Conservation (phyloP, 1,284 basidiomycete genomes). For the Apiotrichum montevideense region DNA sequence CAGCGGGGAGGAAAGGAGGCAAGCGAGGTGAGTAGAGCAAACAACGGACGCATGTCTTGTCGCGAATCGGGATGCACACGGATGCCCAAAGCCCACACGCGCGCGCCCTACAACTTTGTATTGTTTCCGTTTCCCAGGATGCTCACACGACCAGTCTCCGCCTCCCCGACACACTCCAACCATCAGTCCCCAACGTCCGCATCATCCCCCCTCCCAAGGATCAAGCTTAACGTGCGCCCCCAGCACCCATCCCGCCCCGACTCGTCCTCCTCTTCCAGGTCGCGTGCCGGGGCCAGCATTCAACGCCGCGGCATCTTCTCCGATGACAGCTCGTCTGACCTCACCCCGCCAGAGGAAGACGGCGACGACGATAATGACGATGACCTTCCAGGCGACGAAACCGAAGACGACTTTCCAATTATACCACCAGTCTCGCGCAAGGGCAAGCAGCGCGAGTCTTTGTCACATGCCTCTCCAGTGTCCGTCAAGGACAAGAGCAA, state of each 20-base stretch:
- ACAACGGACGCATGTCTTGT: no score
- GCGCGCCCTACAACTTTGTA: no score
- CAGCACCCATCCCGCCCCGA: background rate
- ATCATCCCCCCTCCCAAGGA: conserved; percentile 15
- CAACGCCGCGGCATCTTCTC: conserved; percentile 6
- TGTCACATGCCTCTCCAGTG: background rate
- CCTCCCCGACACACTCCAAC: conserved; percentile 16
- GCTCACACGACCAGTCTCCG: conserved; percentile 23
- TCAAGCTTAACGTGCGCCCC: conserved; percentile 17
- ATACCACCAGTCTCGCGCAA: background rate
- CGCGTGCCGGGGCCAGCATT: conserved; percentile 3
- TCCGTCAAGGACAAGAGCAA: background rate
- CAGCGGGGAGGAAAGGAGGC: conserved; percentile 18
- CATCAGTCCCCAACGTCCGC: conserved; percentile 11
- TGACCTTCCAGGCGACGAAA: conserved; percentile 5
- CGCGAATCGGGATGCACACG: no score
- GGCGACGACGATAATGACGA: conserved; percentile 15
- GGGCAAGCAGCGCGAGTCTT: conserved; percentile 13
- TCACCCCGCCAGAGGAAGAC: conserved; percentile 20
- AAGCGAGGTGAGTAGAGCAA: conserved; percentile 17
- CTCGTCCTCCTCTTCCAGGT: conserved; percentile 6
- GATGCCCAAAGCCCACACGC: no score
- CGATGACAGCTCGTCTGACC: conserved; percentile 20
- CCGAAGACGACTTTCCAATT: conserved; percentile 10
- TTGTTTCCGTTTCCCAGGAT: no score